phyloP scores from a whole-genome alignment of 73 alveolate species.

The Tetrahymena malaccensis region DNA sequence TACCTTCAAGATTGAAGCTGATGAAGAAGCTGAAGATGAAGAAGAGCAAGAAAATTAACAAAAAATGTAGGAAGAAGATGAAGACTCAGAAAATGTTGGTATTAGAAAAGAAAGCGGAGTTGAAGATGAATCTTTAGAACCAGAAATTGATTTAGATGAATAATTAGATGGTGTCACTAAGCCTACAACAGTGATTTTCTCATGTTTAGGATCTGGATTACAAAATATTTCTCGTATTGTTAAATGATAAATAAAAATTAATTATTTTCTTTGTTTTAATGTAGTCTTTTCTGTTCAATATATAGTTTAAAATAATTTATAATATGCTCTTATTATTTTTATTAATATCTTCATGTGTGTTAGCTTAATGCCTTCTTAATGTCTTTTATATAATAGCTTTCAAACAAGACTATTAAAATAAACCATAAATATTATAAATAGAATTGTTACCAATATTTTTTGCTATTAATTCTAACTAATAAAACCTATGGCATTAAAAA shows the following conservation, averaged over 20 bases:
- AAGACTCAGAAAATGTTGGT: slow-evolving; percentile 12
- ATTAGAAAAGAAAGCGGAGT: slow-evolving; percentile 16
- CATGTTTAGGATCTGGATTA: slow-evolving; percentile 91
- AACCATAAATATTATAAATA: too few species aligned
- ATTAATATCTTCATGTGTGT: too few species aligned
- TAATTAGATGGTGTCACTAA: slow-evolving; percentile 25
- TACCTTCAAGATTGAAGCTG: slow-evolving; percentile 71
- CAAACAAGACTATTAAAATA: too few species aligned
- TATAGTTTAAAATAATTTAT: too few species aligned
- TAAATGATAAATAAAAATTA: slow-evolving; percentile 28
- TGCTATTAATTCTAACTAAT: too few species aligned
- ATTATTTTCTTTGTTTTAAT: background rate
- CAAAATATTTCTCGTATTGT: slow-evolving; percentile 80
- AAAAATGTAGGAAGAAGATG: slow-evolving; percentile 45
- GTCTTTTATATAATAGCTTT: too few species aligned
- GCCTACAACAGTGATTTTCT: slow-evolving; percentile 67
- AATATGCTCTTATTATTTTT: too few species aligned
- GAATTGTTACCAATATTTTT: too few species aligned
- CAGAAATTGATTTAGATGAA: slow-evolving; percentile 5
- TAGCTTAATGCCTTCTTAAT: too few species aligned
- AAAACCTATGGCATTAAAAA: too few species aligned
- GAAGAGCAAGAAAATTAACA: slow-evolving; percentile 40
- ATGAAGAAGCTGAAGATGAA: slow-evolving; percentile 68
- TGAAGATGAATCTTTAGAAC: slow-evolving; percentile 38
- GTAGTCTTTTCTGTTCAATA: background rate